Base-by-base conservation (phyloP, 2,329 filamentous ascomycete genomes). In the Paracoccidioides lutzii region DNA sequence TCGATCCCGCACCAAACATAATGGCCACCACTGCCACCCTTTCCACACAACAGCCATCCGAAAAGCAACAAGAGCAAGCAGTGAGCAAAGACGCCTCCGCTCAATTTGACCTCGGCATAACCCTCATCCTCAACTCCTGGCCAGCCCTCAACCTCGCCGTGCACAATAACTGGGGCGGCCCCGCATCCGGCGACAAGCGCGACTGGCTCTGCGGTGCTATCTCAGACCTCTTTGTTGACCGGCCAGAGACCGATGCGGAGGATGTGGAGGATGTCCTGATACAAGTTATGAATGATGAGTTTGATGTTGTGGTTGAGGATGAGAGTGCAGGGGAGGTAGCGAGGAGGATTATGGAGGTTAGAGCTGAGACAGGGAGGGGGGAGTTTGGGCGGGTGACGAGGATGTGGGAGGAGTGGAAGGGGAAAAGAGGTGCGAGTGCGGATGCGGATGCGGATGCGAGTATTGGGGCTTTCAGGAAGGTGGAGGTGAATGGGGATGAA, bases 151-250 rank as follows among this genome's bases (percentile, higher is more conserved):
- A 85, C 51, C 83, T 95, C 67, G 89, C 93, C 49, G 88, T 96
- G 46, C 81, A 87, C 68, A 89, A 88, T 70, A 78, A 82, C 73
- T 95, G 90, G 86, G 93, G 91, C 64, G 93, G 91, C 2, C 82
- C 88, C 43, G 83, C 89, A 66, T 85, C 83, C 28, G 71, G 78
- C 58, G 89, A 94, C 72, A 97, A 97, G 76, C 87, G 91, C 65
- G 91, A 95, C 78, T 97, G 90, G 91, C 88, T 98, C 65, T 91
- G 88, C 53, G 90, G 90, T 60, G 87, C 87, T 45, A 78, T 97
- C 54, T 85, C 84, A 57, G 88, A 95, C 32, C 81, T 95, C 59
- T 85, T 96, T 63, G 76, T 65, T 15, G 71, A 76, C 9, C 72
- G 76, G 3, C 76, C 81, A 1, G 76, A 82, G 55, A 83, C 87